Base-by-base conservation (phyloP, 78 protist genomes). In the Paratrimastix pyriformis region DNA sequence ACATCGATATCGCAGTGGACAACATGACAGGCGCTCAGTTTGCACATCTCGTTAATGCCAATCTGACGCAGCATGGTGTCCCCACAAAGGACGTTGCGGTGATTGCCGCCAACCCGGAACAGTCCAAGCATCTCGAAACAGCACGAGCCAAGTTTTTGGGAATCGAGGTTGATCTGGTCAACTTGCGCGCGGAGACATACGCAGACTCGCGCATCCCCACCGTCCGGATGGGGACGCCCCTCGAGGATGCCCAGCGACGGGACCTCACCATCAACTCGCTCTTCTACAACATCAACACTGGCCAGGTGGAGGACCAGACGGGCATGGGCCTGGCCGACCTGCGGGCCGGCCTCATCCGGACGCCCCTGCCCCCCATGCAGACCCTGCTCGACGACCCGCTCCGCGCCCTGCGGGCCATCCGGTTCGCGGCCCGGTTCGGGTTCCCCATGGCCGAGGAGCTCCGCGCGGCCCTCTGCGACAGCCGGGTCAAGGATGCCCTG, bases 351-450 rank as follows among this genome's bases (percentile, higher is more conserved):
- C 32, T 90, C 35, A 58, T 91, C 45, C 77, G 93, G 29, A 92
- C 96, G 7, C 97, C 97, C 2, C 74, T 92, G 15, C 81, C 66
- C 1, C 93, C 97, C 30, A n/a, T 38, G 21, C 45, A 69, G 9
- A 93, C 97, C 3, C 86, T 95, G 58, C 24, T 48, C 32, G 98
- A 95, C 43, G 98, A 95, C 74, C 98, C 98, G 11, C 79, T 95
- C 44, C 83, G 98, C 33, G 83, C 88, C 26, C 74, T 93, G 35
- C 75, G 98, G 32, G 81, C 90, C 0, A 68, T 88, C 46, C 76
- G 96, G n/a, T 94, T 89, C 59, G 85, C 93, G n/a, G 44, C 81
- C 11, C 84, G 93, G 35, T 74, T 83, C 29, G 43, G 52, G 66
- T 93, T 87, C 72, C 3, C 26, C 2, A 39, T 90, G 33, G 84